These are phyloP conservation scores for Xylariaceae sp. DNA, from an alignment of 2,329 filamentous ascomycete species.

Conservation along the genomic window DNA sequence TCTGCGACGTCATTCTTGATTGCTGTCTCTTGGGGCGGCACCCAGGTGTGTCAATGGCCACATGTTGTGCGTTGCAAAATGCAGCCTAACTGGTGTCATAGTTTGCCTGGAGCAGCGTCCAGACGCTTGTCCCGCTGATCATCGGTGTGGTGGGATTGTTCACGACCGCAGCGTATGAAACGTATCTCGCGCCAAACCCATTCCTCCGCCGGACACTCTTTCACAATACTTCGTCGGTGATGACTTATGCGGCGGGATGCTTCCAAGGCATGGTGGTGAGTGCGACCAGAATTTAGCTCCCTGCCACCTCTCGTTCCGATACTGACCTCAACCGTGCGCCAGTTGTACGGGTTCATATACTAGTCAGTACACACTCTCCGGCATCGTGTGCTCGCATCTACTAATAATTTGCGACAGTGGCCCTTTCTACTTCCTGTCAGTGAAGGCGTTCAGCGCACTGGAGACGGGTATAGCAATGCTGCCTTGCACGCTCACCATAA, in stretches of 20 bases:
- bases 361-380: constrained; percentile 14
- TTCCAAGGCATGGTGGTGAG: constrained; percentile 13
- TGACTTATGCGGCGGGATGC: constrained; percentile 8
- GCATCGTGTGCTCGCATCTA: background rate
- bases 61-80: background rate
- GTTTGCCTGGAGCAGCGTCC: constrained; percentile 8
- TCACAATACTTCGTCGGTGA: constrained; percentile 9
- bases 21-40: constrained; percentile 39
- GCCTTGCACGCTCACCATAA: constrained; percentile 24
- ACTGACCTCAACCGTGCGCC: background rate
- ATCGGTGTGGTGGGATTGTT: constrained; percentile 10
- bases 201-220: constrained; percentile 12
- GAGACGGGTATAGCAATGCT: constrained; percentile 27
- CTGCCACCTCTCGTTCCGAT: background rate
- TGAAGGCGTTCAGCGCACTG: constrained; percentile 25
- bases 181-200: constrained; percentile 7
- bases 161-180: constrained; percentile 9
- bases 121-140: constrained; percentile 11
- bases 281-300: background rate
- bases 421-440: constrained; percentile 31
- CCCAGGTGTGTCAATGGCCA: constrained; percentile 11
- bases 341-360: constrained; percentile 18
- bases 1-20: constrained; percentile 37
- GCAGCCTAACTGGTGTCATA: constrained; percentile 4
- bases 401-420: constrained; percentile 7